phyloP scores from a whole-genome alignment of 768 basidiomycete genomes.

The Kwoniella dejecticola region DNA sequence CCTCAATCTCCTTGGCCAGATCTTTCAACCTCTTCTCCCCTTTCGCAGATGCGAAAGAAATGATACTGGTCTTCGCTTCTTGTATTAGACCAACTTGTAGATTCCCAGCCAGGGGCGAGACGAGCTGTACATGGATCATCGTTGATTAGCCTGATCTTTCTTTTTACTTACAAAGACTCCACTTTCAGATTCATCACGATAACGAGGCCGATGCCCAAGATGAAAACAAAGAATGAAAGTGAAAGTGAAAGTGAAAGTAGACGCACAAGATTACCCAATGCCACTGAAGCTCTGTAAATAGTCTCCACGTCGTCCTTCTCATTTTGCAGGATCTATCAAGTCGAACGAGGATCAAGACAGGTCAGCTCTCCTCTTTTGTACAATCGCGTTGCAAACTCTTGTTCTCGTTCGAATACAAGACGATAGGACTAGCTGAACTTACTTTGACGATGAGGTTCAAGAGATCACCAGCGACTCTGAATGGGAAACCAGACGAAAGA shows the following conservation, averaged over 20 bases:
- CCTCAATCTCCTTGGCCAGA: slow-evolving; percentile 41
- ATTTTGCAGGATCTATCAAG: slow-evolving; percentile 47
- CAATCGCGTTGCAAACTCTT: too few species aligned
- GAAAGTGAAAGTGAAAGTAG: background rate
- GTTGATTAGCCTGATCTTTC: too few species aligned
- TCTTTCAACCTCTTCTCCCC: slow-evolving; percentile 49
- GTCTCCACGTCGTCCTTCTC: slow-evolving; percentile 49
- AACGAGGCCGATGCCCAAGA: too few species aligned
- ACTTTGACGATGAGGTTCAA: slow-evolving; percentile 42
- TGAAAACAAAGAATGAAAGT: too few species aligned
- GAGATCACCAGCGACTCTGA: slow-evolving; percentile 21
- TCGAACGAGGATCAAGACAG: background rate
- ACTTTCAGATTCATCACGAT: too few species aligned
- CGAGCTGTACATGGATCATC: slow-evolving; percentile 27
- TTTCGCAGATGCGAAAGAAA: slow-evolving; percentile 29
- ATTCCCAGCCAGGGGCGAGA: slow-evolving; percentile 37
- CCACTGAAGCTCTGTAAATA: slow-evolving; percentile 49
- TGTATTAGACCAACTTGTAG: slow-evolving; percentile 43
- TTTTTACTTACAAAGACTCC: too few species aligned
- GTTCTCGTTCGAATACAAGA: background rate
- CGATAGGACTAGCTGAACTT: slow-evolving; percentile 16
- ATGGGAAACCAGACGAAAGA: slow-evolving; percentile 30
- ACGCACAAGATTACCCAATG: slow-evolving; percentile 52
- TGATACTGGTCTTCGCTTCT: slow-evolving; percentile 29
- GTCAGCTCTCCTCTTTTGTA: too few species aligned